These are phyloP conservation scores for Flaveria brownii DNA, from an alignment of 129 eudicot genomes.

Conservation along the genomic window DNA sequence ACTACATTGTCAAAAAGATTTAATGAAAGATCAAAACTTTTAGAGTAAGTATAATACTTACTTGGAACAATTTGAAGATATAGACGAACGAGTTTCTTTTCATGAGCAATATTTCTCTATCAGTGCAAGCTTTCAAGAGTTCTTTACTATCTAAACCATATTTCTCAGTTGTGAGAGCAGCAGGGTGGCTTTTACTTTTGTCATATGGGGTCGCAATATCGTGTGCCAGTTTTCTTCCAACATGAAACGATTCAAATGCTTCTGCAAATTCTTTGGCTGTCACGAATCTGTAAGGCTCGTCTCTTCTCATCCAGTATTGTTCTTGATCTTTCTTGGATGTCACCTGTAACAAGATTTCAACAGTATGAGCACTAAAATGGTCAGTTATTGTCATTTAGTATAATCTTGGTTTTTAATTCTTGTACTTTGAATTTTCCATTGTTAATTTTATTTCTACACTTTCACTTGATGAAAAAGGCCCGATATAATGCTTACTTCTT, in stretches of 20 bases:
- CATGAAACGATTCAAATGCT: conserved; percentile 66
- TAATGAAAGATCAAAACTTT: neutral
- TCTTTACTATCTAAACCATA: conserved; percentile 57
- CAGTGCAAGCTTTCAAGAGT: conserved; percentile 56
- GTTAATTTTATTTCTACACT: neutral
- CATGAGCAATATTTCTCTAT: conserved; percentile 70
- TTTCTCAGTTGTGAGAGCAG: conserved; percentile 64
- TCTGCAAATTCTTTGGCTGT: conserved; percentile 63
- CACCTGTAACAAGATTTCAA: conserved; percentile 37
- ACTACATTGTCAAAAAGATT: neutral
- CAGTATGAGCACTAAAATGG: neutral
- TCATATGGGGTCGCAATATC: conserved; percentile 58
- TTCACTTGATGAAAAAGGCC: neutral
- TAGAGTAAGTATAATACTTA: conserved; percentile 26
- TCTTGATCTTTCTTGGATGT: conserved; percentile 89
- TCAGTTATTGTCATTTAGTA: neutral
- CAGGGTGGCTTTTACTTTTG: conserved; percentile 71
- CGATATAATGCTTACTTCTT: conserved; percentile 49
- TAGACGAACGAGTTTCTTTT: conserved; percentile 85
- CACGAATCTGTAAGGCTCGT: conserved; percentile 64
- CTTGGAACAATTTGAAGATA: conserved; percentile 63
- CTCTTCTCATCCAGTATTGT: conserved; percentile 65
- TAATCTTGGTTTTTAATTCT: neutral
- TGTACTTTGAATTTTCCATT: neutral
- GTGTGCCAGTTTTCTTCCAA: conserved; percentile 46